Percentiles rank a stretch among this genome's conserved stretches.
Evolutionary conservation across 2,329 filamentous ascomycete species (phyloP).

Genomic region (Verticillium dahliae): DNA sequence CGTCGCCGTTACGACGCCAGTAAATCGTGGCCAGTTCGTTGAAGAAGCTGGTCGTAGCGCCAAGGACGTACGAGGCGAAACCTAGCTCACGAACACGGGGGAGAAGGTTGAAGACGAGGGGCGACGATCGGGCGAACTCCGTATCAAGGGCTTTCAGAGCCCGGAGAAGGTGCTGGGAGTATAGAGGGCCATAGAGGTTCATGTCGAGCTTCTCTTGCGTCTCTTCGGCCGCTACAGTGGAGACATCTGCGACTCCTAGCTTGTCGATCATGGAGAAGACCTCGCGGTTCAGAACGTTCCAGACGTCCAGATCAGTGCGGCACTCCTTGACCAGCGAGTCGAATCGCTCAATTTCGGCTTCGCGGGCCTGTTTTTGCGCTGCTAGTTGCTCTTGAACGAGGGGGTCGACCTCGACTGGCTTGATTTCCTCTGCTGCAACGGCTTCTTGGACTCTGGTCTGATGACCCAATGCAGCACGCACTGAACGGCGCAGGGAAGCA

Average conservation of each 20-base stretch:
- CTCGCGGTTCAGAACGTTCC: slow-evolving; percentile 59
- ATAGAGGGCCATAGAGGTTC: slow-evolving; percentile 56
- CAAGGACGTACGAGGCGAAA: slow-evolving; percentile 64
- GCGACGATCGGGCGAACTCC: slow-evolving; percentile 51
- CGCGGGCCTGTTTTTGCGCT: slow-evolving; percentile 33
- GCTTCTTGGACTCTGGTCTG: neutral
- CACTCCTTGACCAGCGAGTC: slow-evolving; percentile 47
- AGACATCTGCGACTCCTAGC: slow-evolving; percentile 41
- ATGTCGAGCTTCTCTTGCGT: slow-evolving; percentile 32
- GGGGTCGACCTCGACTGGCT: neutral
- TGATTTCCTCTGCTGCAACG: neutral
- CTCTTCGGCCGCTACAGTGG: neutral
- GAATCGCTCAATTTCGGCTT: slow-evolving; percentile 44
- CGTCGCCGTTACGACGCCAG: slow-evolving; percentile 56
- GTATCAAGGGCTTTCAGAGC: slow-evolving; percentile 51
- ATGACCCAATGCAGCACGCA: slow-evolving; percentile 24
- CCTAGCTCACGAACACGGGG: slow-evolving; percentile 63
- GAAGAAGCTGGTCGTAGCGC: slow-evolving; percentile 64
- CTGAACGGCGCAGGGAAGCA: slow-evolving; percentile 28
- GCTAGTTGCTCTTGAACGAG: slow-evolving; percentile 7
- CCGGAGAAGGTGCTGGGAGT: slow-evolving; percentile 52
- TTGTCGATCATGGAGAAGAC: slow-evolving; percentile 56
- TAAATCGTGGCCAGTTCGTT: slow-evolving; percentile 56
- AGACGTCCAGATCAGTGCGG: slow-evolving; percentile 56
- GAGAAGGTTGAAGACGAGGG: slow-evolving; percentile 53